A percentile compares a stretch with the other conserved stretches of the same genome.
Conservation (phyloP, 176 grass and related monocot species). For the Raddia guianensis region DNA sequence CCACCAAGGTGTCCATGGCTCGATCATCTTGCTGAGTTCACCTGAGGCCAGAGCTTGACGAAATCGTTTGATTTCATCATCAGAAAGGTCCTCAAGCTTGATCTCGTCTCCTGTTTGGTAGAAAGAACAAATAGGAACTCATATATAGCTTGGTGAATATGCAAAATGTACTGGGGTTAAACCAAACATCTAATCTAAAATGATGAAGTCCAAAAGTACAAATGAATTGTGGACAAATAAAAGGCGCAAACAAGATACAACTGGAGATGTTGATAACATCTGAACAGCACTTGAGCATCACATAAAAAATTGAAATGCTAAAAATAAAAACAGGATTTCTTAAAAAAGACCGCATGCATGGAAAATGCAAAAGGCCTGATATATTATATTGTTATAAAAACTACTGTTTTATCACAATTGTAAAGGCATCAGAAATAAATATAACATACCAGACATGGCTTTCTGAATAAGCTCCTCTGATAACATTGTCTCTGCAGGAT, state of each 20-base stretch:
- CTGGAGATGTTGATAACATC: background rate
- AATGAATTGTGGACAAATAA: background rate
- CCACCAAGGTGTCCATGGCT: constrained; percentile 97
- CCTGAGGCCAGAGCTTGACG: constrained; percentile 71
- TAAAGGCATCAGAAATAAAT: constrained; percentile 9
- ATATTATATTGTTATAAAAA: background rate
- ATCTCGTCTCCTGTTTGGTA: constrained; percentile 61
- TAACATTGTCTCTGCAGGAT: constrained; percentile 51
- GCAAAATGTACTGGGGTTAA: background rate
- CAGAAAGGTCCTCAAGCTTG: constrained; percentile 77
- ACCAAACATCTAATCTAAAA: background rate
- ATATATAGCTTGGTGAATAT: background rate
- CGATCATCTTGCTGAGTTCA: constrained; percentile 91
- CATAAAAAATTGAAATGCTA: background rate
- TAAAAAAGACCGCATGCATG: background rate
- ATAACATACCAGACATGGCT: constrained; percentile 68
- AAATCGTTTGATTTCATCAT: constrained; percentile 71
- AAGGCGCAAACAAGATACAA: background rate
- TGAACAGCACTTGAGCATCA: background rate
- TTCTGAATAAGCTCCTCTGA: constrained; percentile 89
- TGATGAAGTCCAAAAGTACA: background rate
- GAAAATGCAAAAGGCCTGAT: background rate
- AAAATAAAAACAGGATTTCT: background rate
- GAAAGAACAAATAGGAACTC: constrained; percentile 29
- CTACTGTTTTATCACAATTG: background rate